Conservation (phyloP, 352 stramenopile genomes). For the Thraustochytrium striatum region DNA sequence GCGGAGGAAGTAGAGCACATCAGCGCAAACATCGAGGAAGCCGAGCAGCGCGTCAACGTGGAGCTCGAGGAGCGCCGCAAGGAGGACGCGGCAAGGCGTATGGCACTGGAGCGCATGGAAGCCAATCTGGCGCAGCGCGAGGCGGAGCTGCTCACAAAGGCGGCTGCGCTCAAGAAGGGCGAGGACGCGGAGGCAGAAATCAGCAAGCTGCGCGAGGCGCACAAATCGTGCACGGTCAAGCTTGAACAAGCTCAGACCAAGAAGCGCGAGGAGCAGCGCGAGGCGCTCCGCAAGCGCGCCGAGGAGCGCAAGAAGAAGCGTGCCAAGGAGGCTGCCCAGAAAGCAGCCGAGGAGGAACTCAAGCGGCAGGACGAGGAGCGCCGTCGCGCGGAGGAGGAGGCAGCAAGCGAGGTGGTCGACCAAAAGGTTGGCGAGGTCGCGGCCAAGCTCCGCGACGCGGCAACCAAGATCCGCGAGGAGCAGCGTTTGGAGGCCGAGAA, state of each 20-base stretch:
- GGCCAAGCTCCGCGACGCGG: too few relatives aligned
- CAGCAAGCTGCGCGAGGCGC: slow-evolving; percentile 3
- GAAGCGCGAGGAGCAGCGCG: slow-evolving; percentile 10
- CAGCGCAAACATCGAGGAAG: slow-evolving; percentile 17
- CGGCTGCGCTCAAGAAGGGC: neutral
- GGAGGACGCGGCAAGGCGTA: neutral
- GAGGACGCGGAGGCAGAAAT: slow-evolving; percentile 44
- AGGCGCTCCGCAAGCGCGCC: neutral
- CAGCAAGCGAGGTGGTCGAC: too few relatives aligned
- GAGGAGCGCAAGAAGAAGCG: slow-evolving; percentile 38
- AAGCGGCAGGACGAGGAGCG: neutral
- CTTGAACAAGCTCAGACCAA: neutral
- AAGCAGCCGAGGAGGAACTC: neutral
- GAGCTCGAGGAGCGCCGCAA: slow-evolving; percentile 39
- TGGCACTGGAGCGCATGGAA: slow-evolving; percentile 17
- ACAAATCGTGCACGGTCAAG: slow-evolving; percentile 3
- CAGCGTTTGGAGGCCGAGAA: too few relatives aligned
- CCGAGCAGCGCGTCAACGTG: neutral
- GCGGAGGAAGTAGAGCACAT: slow-evolving; percentile 22
- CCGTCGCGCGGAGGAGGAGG: neutral
- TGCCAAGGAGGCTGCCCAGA: slow-evolving; percentile 24
- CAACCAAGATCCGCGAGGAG: too few relatives aligned
- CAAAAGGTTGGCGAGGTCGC: too few relatives aligned
- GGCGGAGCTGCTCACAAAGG: neutral
- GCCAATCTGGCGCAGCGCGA: slow-evolving; percentile 17